phyloP scores from a whole-genome alignment of 331 rosid genomes.

The Spiraea crenata region DNA sequence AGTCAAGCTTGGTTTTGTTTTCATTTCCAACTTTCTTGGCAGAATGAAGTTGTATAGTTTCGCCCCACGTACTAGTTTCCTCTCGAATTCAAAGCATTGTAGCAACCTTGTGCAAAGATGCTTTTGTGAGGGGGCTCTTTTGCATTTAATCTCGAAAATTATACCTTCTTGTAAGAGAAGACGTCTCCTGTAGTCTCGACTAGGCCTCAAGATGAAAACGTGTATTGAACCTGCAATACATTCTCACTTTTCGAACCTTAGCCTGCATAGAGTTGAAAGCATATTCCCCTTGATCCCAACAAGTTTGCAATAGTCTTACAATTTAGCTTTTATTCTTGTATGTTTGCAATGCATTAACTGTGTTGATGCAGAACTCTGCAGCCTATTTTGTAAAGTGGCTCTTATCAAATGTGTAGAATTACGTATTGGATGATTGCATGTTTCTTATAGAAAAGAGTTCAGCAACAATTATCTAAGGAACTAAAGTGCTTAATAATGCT shows the following conservation, averaged over 20 bases:
- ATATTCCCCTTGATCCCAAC: neutral
- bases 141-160: neutral
- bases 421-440: too few species aligned
- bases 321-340: too few species aligned
- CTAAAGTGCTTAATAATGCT: slow-evolving; percentile 33
- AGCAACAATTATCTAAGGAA: slow-evolving; percentile 16
- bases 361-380: too few species aligned
- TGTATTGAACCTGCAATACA: neutral
- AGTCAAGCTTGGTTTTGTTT: neutral
- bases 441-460: neutral
- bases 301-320: neutral
- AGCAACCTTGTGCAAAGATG: neutral
- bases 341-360: too few species aligned
- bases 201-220: neutral
- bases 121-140: neutral
- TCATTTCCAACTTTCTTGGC: too few species aligned
- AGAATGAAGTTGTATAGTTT: neutral
- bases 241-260: too few species aligned
- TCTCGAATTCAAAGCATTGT: neutral
- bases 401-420: too few species aligned
- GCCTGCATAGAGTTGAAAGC: neutral
- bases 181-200: neutral
- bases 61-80: neutral
- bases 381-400: too few species aligned
- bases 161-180: neutral